Conservation (phyloP, 345 rosid genomes). For the Eucalyptus coolabah region DNA sequence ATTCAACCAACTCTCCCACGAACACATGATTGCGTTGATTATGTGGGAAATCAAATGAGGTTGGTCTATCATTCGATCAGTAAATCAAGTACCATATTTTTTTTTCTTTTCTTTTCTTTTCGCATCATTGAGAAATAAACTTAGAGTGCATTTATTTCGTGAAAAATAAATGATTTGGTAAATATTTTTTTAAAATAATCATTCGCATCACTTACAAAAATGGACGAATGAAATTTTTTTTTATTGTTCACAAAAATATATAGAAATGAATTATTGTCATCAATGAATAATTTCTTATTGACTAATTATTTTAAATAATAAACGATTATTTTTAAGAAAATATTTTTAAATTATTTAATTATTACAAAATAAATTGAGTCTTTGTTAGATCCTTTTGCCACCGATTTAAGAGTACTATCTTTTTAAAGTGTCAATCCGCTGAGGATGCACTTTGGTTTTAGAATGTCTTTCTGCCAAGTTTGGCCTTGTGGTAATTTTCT, state of each 20-base stretch:
- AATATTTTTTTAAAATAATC: too few relatives aligned
- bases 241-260: too few relatives aligned
- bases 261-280: fast-evolving
- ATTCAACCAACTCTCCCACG: background rate
- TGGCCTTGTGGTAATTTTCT: background rate
- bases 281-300: fast-evolving
- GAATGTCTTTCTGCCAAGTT: background rate
- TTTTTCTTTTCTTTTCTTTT: fast-evolving
- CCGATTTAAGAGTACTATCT: background rate
- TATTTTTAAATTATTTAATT: background rate
- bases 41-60: background rate
- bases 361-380: background rate
- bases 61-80: background rate
- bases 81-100: background rate
- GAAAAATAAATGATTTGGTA: fast-evolving
- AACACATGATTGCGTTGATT: background rate
- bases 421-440: background rate
- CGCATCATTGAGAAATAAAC: fast-evolving
- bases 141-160: fast-evolving
- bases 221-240: too few relatives aligned
- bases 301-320: background rate
- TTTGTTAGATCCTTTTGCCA: background rate
- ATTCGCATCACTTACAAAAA: fast-evolving
- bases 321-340: fast-evolving
- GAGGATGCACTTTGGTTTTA: background rate